These are phyloP conservation scores for Vitis vinifera DNA, from an alignment of 164 flowering plant genomes.

Conservation along the genomic window ASM3070453v1 NC_081811.1:19736501-19737000, in stretches of 20 bases:
- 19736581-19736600: slow-evolving; percentile 55
- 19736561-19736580: not conserved
- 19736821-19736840: slow-evolving; percentile 13
- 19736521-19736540: too few relatives aligned
- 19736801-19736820: slow-evolving; percentile 31
- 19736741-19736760: slow-evolving; percentile 28
- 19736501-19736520: too few relatives aligned
- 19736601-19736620: slow-evolving; percentile 58
- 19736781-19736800: slow-evolving; percentile 27
- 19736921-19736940: not conserved
- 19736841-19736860: slow-evolving; percentile 34
- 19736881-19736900: slow-evolving; percentile 7
- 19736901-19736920: slow-evolving; percentile 12
- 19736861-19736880: slow-evolving; percentile 18
- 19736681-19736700: slow-evolving; percentile 44
- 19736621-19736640: slow-evolving; percentile 40
- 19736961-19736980: too few relatives aligned
- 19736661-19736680: slow-evolving; percentile 48
- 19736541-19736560: too few relatives aligned
- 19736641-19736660: slow-evolving; percentile 44
- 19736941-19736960: too few relatives aligned
- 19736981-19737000: too few relatives aligned
- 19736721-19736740: slow-evolving; percentile 30
- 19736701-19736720: slow-evolving; percentile 59
- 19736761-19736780: slow-evolving; percentile 14